Conservation (phyloP, 148 eudicot genomes). For the Heliamphora exappendiculata region DNA sequence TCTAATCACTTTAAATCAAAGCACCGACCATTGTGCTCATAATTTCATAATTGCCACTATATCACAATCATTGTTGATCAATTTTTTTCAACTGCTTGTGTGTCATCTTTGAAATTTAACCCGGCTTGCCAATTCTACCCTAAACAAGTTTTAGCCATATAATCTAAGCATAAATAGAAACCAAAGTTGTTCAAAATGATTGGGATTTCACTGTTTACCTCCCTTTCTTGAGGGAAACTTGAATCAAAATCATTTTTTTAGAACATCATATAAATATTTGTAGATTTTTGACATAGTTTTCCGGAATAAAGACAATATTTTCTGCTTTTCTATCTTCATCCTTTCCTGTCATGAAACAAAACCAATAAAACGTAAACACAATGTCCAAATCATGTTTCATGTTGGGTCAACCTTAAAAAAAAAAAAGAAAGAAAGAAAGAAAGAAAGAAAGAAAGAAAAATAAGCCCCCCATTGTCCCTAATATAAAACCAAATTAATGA, state of each 20-base stretch:
- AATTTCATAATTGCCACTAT: not conserved
- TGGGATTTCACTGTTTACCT: not conserved
- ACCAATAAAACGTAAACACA: not conserved
- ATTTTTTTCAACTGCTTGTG: not conserved
- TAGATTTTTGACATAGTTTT: conserved; percentile 8
- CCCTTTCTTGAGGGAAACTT: not conserved
- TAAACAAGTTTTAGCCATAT: not conserved
- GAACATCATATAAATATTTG: conserved; percentile 10
- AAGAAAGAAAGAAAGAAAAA: not conserved
- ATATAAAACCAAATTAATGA: not conserved
- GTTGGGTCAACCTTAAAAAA: not conserved
- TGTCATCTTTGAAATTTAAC: not conserved
- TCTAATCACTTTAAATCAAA: not conserved
- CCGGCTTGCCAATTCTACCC: not conserved
- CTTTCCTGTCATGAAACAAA: conserved; percentile 1
- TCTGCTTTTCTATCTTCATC: conserved; percentile 19
- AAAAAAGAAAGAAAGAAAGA: too few relatives aligned
- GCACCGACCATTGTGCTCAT: not conserved
- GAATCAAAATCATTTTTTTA: conserved; percentile 6
- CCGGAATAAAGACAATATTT: conserved; percentile 8
- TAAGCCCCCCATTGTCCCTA: not conserved
- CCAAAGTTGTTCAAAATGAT: not conserved
- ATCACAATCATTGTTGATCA: not conserved
- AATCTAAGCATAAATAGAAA: not conserved
- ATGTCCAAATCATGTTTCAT: not conserved